Percentiles rank a stretch among this genome's conserved stretches.
phyloP scores from a whole-genome alignment of 495 filamentous ascomycete genomes.

The Sordaria brevicollis region DNA sequence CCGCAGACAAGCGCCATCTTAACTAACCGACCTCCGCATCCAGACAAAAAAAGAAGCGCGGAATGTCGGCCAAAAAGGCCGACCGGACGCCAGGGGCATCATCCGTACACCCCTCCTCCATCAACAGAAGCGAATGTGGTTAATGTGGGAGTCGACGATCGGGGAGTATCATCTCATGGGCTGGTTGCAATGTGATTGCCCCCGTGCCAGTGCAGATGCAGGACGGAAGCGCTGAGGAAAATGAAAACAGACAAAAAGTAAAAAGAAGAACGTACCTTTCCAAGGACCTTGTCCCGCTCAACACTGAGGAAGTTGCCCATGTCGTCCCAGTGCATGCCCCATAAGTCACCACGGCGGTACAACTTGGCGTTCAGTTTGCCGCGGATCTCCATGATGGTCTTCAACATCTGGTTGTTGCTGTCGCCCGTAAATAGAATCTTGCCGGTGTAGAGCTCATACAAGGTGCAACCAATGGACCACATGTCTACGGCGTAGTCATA shows the following conservation, averaged over 20 bases:
- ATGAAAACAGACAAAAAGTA: conserved; percentile 10
- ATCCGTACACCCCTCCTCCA: not conserved
- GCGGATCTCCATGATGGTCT: conserved; percentile 89
- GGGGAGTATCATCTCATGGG: not conserved
- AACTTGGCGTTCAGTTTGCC: conserved; percentile 86
- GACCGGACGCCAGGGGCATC: not conserved
- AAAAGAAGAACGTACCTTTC: conserved; percentile 46
- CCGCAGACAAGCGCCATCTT: not conserved
- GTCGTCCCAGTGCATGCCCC: conserved; percentile 75
- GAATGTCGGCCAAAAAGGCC: not conserved
- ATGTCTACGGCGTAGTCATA: conserved; percentile 93
- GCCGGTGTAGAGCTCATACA: conserved; percentile 94
- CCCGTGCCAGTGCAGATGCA: not conserved
- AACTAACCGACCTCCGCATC: not conserved
- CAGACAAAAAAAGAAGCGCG: not conserved
- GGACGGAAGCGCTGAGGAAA: not conserved
- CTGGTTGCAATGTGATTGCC: not conserved
- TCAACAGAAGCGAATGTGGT: not conserved
- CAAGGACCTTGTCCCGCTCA: conserved; percentile 76
- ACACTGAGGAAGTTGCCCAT: conserved; percentile 75
- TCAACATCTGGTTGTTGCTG: conserved; percentile 96
- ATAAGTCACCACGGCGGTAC: conserved; percentile 65
- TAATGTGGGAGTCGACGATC: not conserved
- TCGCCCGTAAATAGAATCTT: conserved; percentile 93
- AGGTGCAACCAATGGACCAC: conserved; percentile 94